Evolutionary conservation across 768 basidiomycete genomes (phyloP).

Genomic region (Psilocybe azurescens): DNA sequence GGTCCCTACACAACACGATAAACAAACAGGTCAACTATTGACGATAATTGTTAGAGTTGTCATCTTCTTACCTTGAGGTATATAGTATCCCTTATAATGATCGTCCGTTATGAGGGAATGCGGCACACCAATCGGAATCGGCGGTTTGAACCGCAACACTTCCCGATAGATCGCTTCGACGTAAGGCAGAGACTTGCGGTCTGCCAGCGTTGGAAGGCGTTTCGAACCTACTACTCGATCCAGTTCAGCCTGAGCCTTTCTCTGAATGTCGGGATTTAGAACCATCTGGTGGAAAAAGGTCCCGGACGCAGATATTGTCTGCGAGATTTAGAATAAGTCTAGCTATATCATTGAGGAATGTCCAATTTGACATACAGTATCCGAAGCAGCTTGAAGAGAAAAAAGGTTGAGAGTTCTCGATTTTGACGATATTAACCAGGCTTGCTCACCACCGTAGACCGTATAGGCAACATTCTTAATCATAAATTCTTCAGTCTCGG

Average conservation of each 20-base stretch:
- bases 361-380: slow-evolving; percentile 9
- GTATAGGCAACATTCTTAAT: slow-evolving; percentile 18
- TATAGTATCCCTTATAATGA: slow-evolving; percentile 22
- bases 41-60: not conserved
- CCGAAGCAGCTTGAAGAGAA: slow-evolving; percentile 14
- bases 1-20: not conserved
- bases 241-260: slow-evolving; percentile 36
- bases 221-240: slow-evolving; percentile 30
- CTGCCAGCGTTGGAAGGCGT: slow-evolving; percentile 28
- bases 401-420: not conserved
- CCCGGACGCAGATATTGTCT: slow-evolving; percentile 20
- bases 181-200: slow-evolving; percentile 30
- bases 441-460: slow-evolving; percentile 17
- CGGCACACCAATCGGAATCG: slow-evolving; percentile 24
- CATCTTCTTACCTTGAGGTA: slow-evolving; percentile 18
- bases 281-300: slow-evolving; percentile 34
- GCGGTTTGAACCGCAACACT: slow-evolving; percentile 23
- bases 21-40: not conserved
- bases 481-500: slow-evolving; percentile 12
- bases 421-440: not conserved
- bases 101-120: slow-evolving; percentile 26
- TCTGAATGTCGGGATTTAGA: slow-evolving; percentile 32
- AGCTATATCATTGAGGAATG: not conserved
- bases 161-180: slow-evolving; percentile 19
- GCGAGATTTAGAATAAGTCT: not conserved